Percentiles rank a stretch among this genome's conserved stretches.
phyloP scores from a whole-genome alignment of 805 yeast genomes.

The Metschnikowia anglica region DNA sequence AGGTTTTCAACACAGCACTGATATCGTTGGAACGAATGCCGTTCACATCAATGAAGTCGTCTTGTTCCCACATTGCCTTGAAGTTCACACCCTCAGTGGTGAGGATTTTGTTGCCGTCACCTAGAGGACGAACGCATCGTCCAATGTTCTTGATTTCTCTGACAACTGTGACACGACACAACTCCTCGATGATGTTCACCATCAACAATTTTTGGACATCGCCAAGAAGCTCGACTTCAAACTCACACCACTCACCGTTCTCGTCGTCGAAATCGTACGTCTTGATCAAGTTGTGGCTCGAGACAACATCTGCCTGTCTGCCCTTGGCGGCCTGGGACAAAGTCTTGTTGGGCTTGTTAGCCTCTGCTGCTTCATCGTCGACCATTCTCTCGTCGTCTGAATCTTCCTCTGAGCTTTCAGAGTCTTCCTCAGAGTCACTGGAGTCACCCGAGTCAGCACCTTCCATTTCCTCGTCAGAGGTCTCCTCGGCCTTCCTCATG shows the following conservation, averaged over 20 bases:
- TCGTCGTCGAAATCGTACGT: constrained; percentile 88
- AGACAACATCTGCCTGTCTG: constrained; percentile 80
- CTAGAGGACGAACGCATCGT: constrained; percentile 82
- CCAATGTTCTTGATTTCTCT: constrained; percentile 91
- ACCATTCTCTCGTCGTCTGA: constrained; percentile 29
- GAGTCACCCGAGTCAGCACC: constrained; percentile 27
- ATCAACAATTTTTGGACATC: constrained; percentile 89
- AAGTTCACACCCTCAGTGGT: constrained; percentile 98
- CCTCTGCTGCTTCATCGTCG: constrained; percentile 16
- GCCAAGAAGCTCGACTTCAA: constrained; percentile 78
- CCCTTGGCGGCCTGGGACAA: constrained; percentile 68
- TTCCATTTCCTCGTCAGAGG: constrained; percentile 65
- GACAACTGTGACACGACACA: constrained; percentile 86
- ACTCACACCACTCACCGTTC: constrained; percentile 89
- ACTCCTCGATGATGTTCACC: constrained; percentile 94
- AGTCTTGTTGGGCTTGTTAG: constrained; percentile 20
- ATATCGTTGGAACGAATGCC: constrained; percentile 90
- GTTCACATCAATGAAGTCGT: constrained; percentile 86
- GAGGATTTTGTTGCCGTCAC: constrained; percentile 49
- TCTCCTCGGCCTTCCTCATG: constrained; percentile 78
- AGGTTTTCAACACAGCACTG: constrained; percentile 81
- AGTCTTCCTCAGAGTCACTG: constrained; percentile 30
- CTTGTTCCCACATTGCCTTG: constrained; percentile 97
- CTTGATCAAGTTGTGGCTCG: constrained; percentile 69
- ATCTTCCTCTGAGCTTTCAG: constrained; percentile 29